Conservation (phyloP, 2,329 filamentous ascomycete genomes). For the Aureobasidium mangrovei region DNA sequence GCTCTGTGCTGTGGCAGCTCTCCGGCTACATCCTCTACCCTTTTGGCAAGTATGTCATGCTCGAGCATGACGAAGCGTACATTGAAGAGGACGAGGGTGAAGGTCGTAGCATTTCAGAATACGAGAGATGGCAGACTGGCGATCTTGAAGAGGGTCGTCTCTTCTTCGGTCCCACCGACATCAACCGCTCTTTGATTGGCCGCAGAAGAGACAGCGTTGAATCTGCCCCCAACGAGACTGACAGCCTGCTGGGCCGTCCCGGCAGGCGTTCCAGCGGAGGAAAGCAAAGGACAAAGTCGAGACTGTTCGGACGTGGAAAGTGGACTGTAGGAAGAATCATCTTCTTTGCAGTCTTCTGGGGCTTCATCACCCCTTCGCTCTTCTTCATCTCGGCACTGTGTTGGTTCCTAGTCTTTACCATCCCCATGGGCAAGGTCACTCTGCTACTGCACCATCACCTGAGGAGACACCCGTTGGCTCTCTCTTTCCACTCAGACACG, state of each 20-base stretch:
- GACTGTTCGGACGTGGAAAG: slow-evolving; percentile 87
- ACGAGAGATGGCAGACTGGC: slow-evolving; percentile 97
- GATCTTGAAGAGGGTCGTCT: slow-evolving; percentile 91
- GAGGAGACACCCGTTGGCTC: slow-evolving; percentile 79
- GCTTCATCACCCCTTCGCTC: slow-evolving; percentile 75
- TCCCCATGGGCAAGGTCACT: slow-evolving; percentile 96
- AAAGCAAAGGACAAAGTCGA: slow-evolving; percentile 53
- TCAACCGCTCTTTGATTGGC: slow-evolving; percentile 69
- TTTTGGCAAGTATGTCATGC: slow-evolving; percentile 89
- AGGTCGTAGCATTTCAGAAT: slow-evolving; percentile 93
- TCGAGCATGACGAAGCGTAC: slow-evolving; percentile 91
- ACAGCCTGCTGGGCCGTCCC: slow-evolving; percentile 70
- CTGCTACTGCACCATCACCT: slow-evolving; percentile 85
- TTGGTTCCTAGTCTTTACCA: slow-evolving; percentile 96
- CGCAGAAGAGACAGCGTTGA: slow-evolving; percentile 82
- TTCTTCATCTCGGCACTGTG: slow-evolving; percentile 80
- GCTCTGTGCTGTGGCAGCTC: slow-evolving; percentile 73
- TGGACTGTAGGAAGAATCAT: slow-evolving; percentile 93
- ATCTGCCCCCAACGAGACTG: slow-evolving; percentile 70
- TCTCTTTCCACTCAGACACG: slow-evolving; percentile 86
- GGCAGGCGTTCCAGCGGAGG: slow-evolving; percentile 33
- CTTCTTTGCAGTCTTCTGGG: slow-evolving; percentile 95
- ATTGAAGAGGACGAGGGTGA: slow-evolving; percentile 91
- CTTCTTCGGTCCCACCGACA: slow-evolving; percentile 76
- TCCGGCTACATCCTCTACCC: slow-evolving; percentile 87